A percentile compares a stretch with the other conserved stretches of the same genome.
Conservation (phyloP, 1,139 yeast genomes). For the Taphrina betulina region DNA sequence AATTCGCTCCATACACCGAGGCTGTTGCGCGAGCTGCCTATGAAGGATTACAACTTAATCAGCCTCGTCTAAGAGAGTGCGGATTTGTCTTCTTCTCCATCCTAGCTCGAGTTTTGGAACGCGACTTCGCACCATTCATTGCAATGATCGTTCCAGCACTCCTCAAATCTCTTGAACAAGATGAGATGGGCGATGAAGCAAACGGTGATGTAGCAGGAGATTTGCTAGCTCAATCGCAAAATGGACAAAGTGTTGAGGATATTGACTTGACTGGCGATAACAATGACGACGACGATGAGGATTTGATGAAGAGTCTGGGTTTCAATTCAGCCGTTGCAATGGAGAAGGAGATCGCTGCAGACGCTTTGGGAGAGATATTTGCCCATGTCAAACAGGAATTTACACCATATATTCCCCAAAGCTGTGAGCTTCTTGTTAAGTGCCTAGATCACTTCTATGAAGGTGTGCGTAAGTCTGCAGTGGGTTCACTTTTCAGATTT, state of each 20-base stretch:
- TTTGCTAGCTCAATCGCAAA: slow-evolving; percentile 32
- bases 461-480: slow-evolving; percentile 87
- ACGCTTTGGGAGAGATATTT: slow-evolving; percentile 87
- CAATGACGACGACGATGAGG: slow-evolving; percentile 43
- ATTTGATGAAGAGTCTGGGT: slow-evolving; percentile 61
- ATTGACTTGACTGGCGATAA: slow-evolving; percentile 43
- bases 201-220: slow-evolving; percentile 37
- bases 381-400: slow-evolving; percentile 78
- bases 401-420: slow-evolving; percentile 71
- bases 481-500: slow-evolving; percentile 78
- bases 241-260: slow-evolving; percentile 41
- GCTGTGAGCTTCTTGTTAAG: slow-evolving; percentile 63
- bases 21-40: slow-evolving; percentile 89
- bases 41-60: slow-evolving; percentile 70
- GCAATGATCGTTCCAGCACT: slow-evolving; percentile 80
- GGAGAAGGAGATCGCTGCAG: slow-evolving; percentile 96
- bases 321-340: slow-evolving; percentile 93
- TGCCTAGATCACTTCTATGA: slow-evolving; percentile 79
- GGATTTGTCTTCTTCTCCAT: slow-evolving; percentile 93
- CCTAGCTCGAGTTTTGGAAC: slow-evolving; percentile 91
- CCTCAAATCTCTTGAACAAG: slow-evolving; percentile 78
- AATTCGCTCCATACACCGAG: slow-evolving; percentile 80
- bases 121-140: slow-evolving; percentile 83
- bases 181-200: slow-evolving; percentile 42
- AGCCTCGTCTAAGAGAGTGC: slow-evolving; percentile 86